A percentile compares a stretch with the other conserved stretches of the same genome.
phyloP scores from a whole-genome alignment of 148 eudicot genomes.

The Rheum nobile region DNA sequence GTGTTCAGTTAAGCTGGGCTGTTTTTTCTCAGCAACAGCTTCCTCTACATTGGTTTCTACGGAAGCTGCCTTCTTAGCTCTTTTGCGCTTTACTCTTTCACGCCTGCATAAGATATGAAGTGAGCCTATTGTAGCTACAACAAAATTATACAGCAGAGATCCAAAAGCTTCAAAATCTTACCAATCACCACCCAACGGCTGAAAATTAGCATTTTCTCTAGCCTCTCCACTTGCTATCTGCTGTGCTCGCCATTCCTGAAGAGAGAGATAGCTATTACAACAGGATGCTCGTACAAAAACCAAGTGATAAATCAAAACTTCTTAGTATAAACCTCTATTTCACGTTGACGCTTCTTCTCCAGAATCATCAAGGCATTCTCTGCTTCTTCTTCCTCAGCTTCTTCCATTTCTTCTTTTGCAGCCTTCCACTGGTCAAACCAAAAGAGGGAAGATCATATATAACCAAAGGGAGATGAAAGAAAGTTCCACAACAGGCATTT shows the following conservation, averaged over 20 bases:
- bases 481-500: background rate
- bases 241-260: slow-evolving; percentile 85
- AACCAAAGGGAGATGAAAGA: background rate
- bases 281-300: background rate
- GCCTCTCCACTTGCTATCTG: slow-evolving; percentile 97
- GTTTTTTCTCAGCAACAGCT: slow-evolving; percentile 24
- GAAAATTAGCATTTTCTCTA: slow-evolving; percentile 90
- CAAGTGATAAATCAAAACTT: slow-evolving; percentile 4
- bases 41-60: slow-evolving; percentile 20
- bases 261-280: background rate
- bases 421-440: slow-evolving; percentile 73
- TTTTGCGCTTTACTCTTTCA: slow-evolving; percentile 86
- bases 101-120: slow-evolving; percentile 42
- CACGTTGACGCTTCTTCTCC: slow-evolving; percentile 82
- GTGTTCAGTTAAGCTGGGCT: slow-evolving; percentile 49
- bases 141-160: background rate
- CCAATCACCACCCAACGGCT: slow-evolving; percentile 98
- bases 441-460: background rate
- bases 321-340: slow-evolving; percentile 76
- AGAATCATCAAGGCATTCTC: slow-evolving; percentile 58
- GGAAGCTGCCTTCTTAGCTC: slow-evolving; percentile 51
- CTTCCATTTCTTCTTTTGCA: slow-evolving; percentile 85
- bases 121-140: background rate
- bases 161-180: slow-evolving; percentile 16
- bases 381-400: slow-evolving; percentile 73